A percentile compares a stretch with the other conserved stretches of the same genome.
Evolutionary conservation across 164 flowering plant species (phyloP).

Genomic region (Magnolia kwangsiensis): DNA sequence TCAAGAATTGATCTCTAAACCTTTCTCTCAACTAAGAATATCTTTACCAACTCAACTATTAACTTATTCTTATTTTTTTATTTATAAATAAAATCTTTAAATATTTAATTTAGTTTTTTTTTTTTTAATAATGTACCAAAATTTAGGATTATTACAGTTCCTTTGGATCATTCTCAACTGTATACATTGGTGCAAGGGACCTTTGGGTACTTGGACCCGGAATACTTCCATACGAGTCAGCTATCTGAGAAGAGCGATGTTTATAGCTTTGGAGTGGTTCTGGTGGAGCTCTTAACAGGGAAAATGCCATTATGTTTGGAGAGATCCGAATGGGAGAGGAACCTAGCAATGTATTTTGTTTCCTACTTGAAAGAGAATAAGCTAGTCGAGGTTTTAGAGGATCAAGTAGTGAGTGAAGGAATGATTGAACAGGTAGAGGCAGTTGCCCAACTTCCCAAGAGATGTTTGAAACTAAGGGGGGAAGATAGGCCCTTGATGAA

Average conservation of each 20-base stretch:
- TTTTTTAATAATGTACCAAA: too few species aligned
- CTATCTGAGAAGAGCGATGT: slow-evolving; percentile 7
- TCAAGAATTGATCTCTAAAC: too few species aligned
- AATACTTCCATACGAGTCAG: background rate
- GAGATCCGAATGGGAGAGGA: slow-evolving; percentile 40
- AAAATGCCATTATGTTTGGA: slow-evolving; percentile 42
- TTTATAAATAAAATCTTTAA: too few species aligned
- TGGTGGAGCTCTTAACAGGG: slow-evolving; percentile 29
- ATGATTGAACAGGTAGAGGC: slow-evolving; percentile 17
- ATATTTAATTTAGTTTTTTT: too few species aligned
- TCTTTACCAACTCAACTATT: too few species aligned
- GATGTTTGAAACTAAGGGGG: slow-evolving; percentile 47
- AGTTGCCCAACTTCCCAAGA: slow-evolving; percentile 40
- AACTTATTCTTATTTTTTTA: too few species aligned
- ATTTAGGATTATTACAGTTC: too few species aligned
- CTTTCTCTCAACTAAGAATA: too few species aligned
- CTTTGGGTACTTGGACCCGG: background rate
- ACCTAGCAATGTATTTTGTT: slow-evolving; percentile 37
- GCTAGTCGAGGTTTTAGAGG: slow-evolving; percentile 36
- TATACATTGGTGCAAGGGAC: slow-evolving; percentile 5
- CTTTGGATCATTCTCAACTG: background rate
- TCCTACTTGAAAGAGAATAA: slow-evolving; percentile 22
- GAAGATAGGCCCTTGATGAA: slow-evolving; percentile 57
- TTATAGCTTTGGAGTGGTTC: slow-evolving; percentile 6
- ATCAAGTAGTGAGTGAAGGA: slow-evolving; percentile 22